Percentiles rank a stretch among this genome's conserved stretches.
phyloP scores from a whole-genome alignment of 1,139 yeast genomes.

The Candida smagusa region DNA sequence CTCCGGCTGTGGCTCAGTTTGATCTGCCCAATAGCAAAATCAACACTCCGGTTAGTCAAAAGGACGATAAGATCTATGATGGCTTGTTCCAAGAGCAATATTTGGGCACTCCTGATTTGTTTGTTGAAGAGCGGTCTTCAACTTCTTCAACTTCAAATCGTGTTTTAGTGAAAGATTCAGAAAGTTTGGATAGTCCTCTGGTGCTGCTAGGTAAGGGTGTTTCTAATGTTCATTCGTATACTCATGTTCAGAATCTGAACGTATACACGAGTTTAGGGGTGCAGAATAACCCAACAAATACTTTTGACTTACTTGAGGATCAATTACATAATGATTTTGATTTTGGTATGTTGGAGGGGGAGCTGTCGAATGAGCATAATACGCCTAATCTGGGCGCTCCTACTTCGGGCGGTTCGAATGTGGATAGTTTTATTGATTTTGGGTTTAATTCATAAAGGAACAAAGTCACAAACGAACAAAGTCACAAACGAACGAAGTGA shows the following conservation, averaged over 20 bases:
- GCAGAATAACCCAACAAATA: slow-evolving; percentile 5
- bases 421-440: slow-evolving; percentile 15
- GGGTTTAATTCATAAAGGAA: slow-evolving; percentile 7
- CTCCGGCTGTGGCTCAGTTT: slow-evolving; percentile 2
- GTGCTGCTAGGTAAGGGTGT: slow-evolving; percentile 3
- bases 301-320: slow-evolving; percentile 8
- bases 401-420: slow-evolving; percentile 9
- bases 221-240: slow-evolving; percentile 6
- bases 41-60: neutral
- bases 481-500: neutral
- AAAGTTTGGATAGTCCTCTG: slow-evolving; percentile 5
- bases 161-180: slow-evolving; percentile 2
- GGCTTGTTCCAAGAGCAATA: neutral
- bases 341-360: slow-evolving; percentile 6
- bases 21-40: slow-evolving; percentile 5
- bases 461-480: neutral
- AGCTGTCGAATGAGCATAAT: slow-evolving; percentile 5
- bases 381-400: slow-evolving; percentile 6
- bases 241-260: slow-evolving; percentile 6
- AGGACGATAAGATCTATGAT: neutral
- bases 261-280: slow-evolving; percentile 3
- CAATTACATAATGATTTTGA: slow-evolving; percentile 6
- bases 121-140: slow-evolving; percentile 8
- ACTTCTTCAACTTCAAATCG: neutral
- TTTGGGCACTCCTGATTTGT: slow-evolving; percentile 28